These are phyloP conservation scores for Nematocida parisii DNA, from an alignment of 371 early-diverging fungal species.

Conservation along the genomic window DNA sequence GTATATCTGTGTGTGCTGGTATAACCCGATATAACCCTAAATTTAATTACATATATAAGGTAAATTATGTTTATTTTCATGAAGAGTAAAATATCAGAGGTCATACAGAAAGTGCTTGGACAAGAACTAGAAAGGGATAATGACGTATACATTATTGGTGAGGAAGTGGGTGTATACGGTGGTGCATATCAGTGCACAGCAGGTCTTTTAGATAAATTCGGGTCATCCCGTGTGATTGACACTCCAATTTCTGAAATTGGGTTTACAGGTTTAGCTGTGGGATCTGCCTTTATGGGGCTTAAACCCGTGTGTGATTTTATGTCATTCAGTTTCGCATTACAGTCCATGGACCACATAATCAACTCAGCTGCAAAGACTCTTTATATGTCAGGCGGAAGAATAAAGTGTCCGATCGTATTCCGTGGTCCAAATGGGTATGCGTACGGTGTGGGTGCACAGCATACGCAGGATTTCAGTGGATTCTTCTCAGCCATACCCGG, in stretches of 20 bases:
- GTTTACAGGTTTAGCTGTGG: slow-evolving; percentile 94
- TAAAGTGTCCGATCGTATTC: slow-evolving; percentile 91
- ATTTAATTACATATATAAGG: background rate
- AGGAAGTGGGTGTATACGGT: slow-evolving; percentile 94
- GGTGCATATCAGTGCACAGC: slow-evolving; percentile 97
- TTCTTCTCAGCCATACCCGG: slow-evolving; percentile 96
- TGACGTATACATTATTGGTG: slow-evolving; percentile 87
- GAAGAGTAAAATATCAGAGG: slow-evolving; percentile 72
- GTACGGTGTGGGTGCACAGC: slow-evolving; percentile 96
- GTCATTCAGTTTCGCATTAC: slow-evolving; percentile 99
- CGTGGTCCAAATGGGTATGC: slow-evolving; percentile 98
- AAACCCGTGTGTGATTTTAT: slow-evolving; percentile 98
- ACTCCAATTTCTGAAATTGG: slow-evolving; percentile 98
- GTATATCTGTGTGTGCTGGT: no score
- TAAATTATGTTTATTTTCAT: background rate
- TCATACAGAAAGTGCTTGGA: slow-evolving; percentile 90
- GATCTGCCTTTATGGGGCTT: slow-evolving; percentile 86
- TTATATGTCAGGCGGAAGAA: slow-evolving; percentile 90
- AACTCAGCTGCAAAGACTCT: slow-evolving; percentile 96
- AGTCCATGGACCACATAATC: slow-evolving; percentile 98
- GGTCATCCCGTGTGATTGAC: slow-evolving; percentile 89
- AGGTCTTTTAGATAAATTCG: slow-evolving; percentile 92
- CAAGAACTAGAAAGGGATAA: slow-evolving; percentile 90
- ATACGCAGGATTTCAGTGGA: slow-evolving; percentile 94
- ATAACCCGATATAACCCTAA: no score